Evolutionary conservation across 192 early-diverging fungal genomes (phyloP), one percentile per base, ranked within the genome.

Genomic region (Podochytrium sp.): DNA sequence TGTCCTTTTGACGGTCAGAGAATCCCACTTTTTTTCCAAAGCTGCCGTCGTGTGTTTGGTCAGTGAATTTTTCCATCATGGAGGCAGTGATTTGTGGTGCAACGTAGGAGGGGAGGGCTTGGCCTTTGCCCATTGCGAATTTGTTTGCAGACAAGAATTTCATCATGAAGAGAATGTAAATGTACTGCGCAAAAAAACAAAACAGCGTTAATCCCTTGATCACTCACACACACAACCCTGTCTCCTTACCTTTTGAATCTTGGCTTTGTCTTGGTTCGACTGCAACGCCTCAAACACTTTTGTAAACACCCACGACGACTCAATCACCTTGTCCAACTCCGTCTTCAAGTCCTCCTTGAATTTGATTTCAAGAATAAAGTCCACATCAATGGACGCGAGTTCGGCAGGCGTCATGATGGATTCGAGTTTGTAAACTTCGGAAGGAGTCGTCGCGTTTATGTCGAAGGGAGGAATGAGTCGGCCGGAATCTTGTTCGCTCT

Each of bases 141-240:
- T 81, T 74, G 51, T 80, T 75, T 7, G 88, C 51, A 3, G 68
- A 79, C 73, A 80, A 82, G 78, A 95, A 90, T 25, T 84, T 87
- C 86, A 95, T 90, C 78, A 97, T 71, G 61, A 89, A 93, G 35
- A 77, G 81, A 57, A 97, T 83, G 78, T 93, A 97, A 60, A 97
- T 73, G 40, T 92, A 78, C 41, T 85, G 55, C 14, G 30, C 10
- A 55, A 55, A 55, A 55, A 55, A 55, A 55, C 6, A 55, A 55
- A 7, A 23, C 20, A 55, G 25, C 16, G n/a, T n/a, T n/a, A 49
- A 12, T 14, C 12, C 47, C 47, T 49, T 49, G 47, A 49, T 49
- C 47, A 49, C 47, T 14, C 12, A n/a, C n/a, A 14, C 12, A 12
- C 12, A 49, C 47, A 14, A 49, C n/a, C 12, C 12, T 18, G 12